These are phyloP conservation scores for Raddia distichophylla DNA, from an alignment of 176 grass and related monocot genomes.

Conservation along the genomic window DNA sequence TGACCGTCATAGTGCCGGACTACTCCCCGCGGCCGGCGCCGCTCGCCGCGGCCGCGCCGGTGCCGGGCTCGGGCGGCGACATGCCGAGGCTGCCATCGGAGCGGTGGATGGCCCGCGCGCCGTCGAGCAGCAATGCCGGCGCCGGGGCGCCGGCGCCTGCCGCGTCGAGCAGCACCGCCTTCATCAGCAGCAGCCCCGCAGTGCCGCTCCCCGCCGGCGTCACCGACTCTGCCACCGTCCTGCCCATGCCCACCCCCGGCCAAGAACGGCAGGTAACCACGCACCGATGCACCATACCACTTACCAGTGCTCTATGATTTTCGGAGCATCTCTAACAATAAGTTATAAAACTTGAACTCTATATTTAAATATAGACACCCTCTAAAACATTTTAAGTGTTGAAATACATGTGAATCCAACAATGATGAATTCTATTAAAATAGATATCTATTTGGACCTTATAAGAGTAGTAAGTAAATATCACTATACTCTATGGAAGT, in stretches of 20 bases:
- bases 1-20: slow-evolving; percentile 50
- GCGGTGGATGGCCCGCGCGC: slow-evolving; percentile 24
- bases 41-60: neutral
- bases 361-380: too few relatives aligned
- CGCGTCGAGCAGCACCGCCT: slow-evolving; percentile 51
- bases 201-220: slow-evolving; percentile 79
- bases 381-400: too few relatives aligned
- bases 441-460: too few relatives aligned
- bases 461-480: too few relatives aligned
- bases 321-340: neutral
- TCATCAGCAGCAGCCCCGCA: slow-evolving; percentile 86
- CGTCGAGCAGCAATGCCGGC: neutral
- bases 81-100: slow-evolving; percentile 73
- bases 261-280: slow-evolving; percentile 49
- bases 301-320: neutral
- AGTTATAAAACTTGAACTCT: too few relatives aligned
- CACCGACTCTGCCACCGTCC: slow-evolving; percentile 75
- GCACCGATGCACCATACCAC: too few relatives aligned
- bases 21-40: slow-evolving; percentile 43
- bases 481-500: too few relatives aligned
- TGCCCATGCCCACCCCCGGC: slow-evolving; percentile 62
- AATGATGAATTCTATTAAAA: too few relatives aligned
- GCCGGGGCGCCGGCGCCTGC: slow-evolving; percentile 32
- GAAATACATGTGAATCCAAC: too few relatives aligned
- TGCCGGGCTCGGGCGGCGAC: slow-evolving; percentile 42